Percentiles rank a stretch among this genome's conserved stretches.
Evolutionary conservation across 306 rosid species (phyloP).

Genomic region (Oxytropis ochrocephala): DNA sequence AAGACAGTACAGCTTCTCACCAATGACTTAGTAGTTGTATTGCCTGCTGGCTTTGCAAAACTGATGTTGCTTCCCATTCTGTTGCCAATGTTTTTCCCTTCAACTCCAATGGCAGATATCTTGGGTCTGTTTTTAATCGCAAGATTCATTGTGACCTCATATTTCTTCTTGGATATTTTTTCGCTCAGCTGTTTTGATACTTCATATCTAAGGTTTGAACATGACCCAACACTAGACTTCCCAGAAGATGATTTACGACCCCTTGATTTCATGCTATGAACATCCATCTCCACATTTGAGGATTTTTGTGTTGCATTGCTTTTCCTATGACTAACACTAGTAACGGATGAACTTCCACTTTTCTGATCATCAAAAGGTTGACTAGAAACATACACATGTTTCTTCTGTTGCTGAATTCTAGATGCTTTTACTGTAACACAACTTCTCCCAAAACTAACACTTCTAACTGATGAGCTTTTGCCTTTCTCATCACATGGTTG

Average conservation of each 20-base stretch:
- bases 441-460: constrained; percentile 40
- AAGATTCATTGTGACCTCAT: constrained; percentile 24
- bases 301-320: constrained; percentile 35
- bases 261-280: constrained; percentile 34
- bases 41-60: constrained; percentile 25
- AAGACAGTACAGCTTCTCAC: constrained; percentile 32
- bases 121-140: constrained; percentile 35
- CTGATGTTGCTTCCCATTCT: constrained; percentile 17
- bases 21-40: constrained; percentile 47
- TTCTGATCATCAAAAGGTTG: constrained; percentile 29
- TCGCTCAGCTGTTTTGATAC: constrained; percentile 28
- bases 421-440: constrained; percentile 34
- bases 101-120: constrained; percentile 21
- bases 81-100: constrained; percentile 25
- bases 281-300: constrained; percentile 33
- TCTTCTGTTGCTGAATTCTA: constrained; percentile 22
- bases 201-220: constrained; percentile 45
- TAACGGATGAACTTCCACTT: constrained; percentile 30
- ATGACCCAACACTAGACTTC: constrained; percentile 71
- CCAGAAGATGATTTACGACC: constrained; percentile 55
- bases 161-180: constrained; percentile 30
- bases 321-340: constrained; percentile 43
- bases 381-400: constrained; percentile 34
- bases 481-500: constrained; percentile 23
- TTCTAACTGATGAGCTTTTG: constrained; percentile 30